A percentile compares a stretch with the other conserved stretches of the same genome.
These are phyloP conservation scores for Yueomyces sp. DNA, from an alignment of 1,139 yeast genomes.

Conservation along the genomic window DNA sequence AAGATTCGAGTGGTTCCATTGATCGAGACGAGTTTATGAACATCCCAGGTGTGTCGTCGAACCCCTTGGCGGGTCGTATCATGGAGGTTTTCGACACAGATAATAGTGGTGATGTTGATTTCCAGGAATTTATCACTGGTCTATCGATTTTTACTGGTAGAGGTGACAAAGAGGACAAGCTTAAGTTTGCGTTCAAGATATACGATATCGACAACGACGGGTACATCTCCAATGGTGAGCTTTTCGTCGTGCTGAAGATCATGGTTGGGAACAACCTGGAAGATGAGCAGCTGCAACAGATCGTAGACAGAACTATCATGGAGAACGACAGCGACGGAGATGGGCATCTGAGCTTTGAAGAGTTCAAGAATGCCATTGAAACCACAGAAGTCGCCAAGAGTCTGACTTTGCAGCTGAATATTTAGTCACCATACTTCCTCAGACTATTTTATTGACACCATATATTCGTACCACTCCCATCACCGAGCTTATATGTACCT, in stretches of 20 bases:
- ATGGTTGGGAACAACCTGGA: conserved; percentile 92
- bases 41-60: conserved; percentile 83
- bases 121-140: conserved; percentile 87
- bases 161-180: conserved; percentile 71
- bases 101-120: conserved; percentile 87
- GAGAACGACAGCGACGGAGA: conserved; percentile 91
- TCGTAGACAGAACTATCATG: conserved; percentile 90
- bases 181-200: conserved; percentile 81
- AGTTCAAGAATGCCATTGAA: conserved; percentile 66
- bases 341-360: conserved; percentile 76
- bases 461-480: no score
- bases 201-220: conserved; percentile 97
- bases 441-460: no score
- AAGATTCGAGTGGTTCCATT: conserved; percentile 84
- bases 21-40: conserved; percentile 83
- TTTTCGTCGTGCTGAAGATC: conserved; percentile 83
- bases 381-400: conserved; percentile 51
- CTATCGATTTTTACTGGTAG: conserved; percentile 86
- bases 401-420: conserved; percentile 33
- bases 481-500: no score
- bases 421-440: conserved; percentile 3
- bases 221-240: conserved; percentile 85
- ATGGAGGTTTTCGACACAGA: conserved; percentile 94
- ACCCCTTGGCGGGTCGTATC: conserved; percentile 79
- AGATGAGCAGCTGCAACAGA: conserved; percentile 83